A percentile compares a stretch with the other conserved stretches of the same genome.
phyloP scores from a whole-genome alignment of 768 basidiomycete species.

The Mycena chlorophos region DNA sequence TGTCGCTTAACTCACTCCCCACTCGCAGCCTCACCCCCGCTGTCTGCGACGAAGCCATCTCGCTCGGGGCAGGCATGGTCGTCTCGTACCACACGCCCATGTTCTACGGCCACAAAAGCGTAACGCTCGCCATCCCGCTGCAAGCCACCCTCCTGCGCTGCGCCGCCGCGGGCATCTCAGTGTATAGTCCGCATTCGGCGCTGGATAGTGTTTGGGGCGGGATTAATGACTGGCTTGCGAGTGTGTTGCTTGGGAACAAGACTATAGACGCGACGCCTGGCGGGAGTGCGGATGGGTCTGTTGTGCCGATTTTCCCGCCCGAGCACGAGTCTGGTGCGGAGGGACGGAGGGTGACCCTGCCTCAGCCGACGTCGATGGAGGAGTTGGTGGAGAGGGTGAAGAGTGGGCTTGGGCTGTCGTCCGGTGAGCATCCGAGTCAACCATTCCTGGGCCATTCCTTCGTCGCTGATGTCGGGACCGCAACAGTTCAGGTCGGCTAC shows the following conservation, averaged over 20 bases:
- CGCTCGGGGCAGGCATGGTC: conserved; percentile 61
- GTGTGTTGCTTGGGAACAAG: no score
- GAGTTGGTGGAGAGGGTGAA: conserved; percentile 70
- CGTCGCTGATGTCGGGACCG: conserved; percentile 7
- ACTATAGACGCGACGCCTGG: conserved; percentile 50
- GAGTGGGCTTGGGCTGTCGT: conserved; percentile 55
- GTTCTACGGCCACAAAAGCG: conserved; percentile 69
- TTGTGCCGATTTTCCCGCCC: conserved; percentile 41
- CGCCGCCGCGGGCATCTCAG: conserved; percentile 77
- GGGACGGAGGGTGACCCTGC: conserved; percentile 68
- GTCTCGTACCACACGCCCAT: conserved; percentile 86
- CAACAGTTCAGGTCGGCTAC: conserved; percentile 73
- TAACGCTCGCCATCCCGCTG: conserved; percentile 77
- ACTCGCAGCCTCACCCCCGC: conserved; percentile 64
- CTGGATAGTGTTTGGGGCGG: conserved; percentile 84
- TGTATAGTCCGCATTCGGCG: conserved; percentile 87
- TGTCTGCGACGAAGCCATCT: conserved; percentile 68
- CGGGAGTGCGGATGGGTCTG: conserved; percentile 38
- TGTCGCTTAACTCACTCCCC: conserved; percentile 27
- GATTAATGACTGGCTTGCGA: conserved; percentile 91
- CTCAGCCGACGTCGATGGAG: conserved; percentile 56
- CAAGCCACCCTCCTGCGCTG: conserved; percentile 80
- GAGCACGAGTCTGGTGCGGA: conserved; percentile 51
- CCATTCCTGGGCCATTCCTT: conserved; percentile 12
- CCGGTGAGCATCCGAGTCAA: conserved; percentile 58